Percentiles rank a stretch among this genome's conserved stretches.
Conservation (phyloP, 371 early-diverging fungal genomes). For the Mucor sp. region DNA sequence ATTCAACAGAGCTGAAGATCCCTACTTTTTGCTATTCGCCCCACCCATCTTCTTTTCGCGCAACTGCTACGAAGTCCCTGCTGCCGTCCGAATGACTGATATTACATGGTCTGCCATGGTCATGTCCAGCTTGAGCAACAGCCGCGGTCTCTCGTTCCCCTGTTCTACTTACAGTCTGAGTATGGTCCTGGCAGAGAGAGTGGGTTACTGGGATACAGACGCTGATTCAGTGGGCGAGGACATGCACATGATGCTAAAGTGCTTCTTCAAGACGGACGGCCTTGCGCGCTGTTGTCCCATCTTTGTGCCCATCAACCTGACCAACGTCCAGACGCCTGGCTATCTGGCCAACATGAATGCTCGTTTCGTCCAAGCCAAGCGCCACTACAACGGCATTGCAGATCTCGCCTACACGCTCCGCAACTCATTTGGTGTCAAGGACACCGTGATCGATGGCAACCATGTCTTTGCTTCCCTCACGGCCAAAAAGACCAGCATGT, state of each 20-base stretch:
- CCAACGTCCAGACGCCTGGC: constrained; percentile 76
- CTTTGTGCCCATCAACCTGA: constrained; percentile 72
- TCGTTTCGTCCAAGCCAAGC: constrained; percentile 70
- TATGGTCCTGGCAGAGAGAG: constrained; percentile 70
- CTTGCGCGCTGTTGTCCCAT: constrained; percentile 66
- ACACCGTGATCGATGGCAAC: constrained; percentile 1
- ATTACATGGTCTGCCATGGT: constrained; percentile 80
- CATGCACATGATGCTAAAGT: constrained; percentile 85
- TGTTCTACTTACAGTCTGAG: constrained; percentile 78
- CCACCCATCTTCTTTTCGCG: constrained; percentile 81
- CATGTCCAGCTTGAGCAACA: constrained; percentile 73
- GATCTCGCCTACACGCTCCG: constrained; percentile 51
- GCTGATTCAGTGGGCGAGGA: constrained; percentile 83
- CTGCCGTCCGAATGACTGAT: constrained; percentile 76
- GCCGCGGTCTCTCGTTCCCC: constrained; percentile 67
- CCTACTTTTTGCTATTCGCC: constrained; percentile 59
- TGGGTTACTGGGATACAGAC: constrained; percentile 83
- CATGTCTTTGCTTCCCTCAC: constrained; percentile 22
- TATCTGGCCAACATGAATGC: constrained; percentile 60
- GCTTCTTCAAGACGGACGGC: constrained; percentile 73
- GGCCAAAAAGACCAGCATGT: constrained; percentile 38
- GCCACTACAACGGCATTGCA: constrained; percentile 63
- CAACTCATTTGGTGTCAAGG: constrained; percentile 33
- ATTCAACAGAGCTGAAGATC: constrained; percentile 33
- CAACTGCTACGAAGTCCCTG: constrained; percentile 72